phyloP scores from a whole-genome alignment of 169 alveolate species.

The Plasmodium adleri region DNA sequence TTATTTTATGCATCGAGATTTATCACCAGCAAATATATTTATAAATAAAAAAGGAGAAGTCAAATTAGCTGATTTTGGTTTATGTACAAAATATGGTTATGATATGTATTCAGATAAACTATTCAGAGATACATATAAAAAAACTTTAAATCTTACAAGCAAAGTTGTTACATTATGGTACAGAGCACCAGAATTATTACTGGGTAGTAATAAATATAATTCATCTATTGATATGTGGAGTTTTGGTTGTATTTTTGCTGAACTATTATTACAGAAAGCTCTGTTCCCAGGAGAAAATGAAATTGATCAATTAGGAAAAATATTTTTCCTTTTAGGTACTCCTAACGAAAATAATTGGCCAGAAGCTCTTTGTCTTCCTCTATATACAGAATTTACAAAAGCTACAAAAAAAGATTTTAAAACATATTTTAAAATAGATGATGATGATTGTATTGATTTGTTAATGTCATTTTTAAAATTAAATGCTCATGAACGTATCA shows the following conservation, averaged over 20 bases:
- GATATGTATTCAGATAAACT: conserved; percentile 79
- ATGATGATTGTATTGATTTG: conserved; percentile 78
- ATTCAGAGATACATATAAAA: conserved; percentile 77
- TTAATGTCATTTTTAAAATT: conserved; percentile 79
- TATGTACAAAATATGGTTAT: conserved; percentile 84
- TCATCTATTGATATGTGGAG: conserved; percentile 96
- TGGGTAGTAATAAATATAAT: conserved; percentile 92
- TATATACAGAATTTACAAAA: conserved; percentile 82
- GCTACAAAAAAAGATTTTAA: conserved; percentile 77
- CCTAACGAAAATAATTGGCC: conserved; percentile 93
- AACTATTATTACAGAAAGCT: conserved; percentile 89
- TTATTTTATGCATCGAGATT: conserved; percentile 88
- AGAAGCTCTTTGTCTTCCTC: conserved; percentile 84
- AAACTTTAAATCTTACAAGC: conserved; percentile 88
- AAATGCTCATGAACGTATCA: conserved; percentile 88
- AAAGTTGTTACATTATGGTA: conserved; percentile 95
- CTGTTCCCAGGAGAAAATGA: conserved; percentile 92
- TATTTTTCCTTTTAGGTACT: conserved; percentile 89
- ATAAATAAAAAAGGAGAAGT: conserved; percentile 86
- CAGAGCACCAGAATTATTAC: conserved; percentile 96
- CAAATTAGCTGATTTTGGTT: conserved; percentile 93
- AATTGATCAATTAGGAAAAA: conserved; percentile 89
- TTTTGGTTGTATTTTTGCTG: conserved; percentile 96
- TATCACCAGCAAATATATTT: conserved; percentile 90
- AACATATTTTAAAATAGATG: conserved; percentile 62